Conservation (phyloP, 78 protist genomes). For the Emiliania huxleyi region DNA sequence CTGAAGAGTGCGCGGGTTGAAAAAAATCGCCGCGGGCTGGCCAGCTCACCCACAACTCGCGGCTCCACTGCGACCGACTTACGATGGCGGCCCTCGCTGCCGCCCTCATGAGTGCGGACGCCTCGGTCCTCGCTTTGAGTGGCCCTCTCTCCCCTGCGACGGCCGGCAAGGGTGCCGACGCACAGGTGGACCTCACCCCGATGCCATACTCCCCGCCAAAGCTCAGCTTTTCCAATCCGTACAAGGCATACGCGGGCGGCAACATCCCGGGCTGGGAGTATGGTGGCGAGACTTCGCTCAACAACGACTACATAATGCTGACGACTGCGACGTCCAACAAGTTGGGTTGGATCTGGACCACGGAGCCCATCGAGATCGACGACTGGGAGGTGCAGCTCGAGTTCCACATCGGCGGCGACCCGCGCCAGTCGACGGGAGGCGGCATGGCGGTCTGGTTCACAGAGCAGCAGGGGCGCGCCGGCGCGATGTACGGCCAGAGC, state of each 20-base stretch:
- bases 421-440: not conserved
- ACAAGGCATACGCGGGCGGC: not conserved
- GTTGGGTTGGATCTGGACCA: not conserved
- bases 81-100: no score
- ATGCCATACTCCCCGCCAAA: not conserved
- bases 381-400: not conserved
- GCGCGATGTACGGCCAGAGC: not conserved
- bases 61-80: no score
- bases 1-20: no score
- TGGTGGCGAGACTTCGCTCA: not conserved
- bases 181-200: not conserved
- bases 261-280: not conserved
- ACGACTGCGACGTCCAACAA: not conserved
- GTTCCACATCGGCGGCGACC: not conserved
- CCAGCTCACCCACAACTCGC: no score
- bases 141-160: no score
- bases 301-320: not conserved
- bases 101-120: no score
- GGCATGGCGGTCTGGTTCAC: conserved; percentile 2
- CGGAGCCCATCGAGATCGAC: not conserved
- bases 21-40: no score
- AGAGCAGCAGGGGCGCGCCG: not conserved
- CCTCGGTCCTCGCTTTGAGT: no score
- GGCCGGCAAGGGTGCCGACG: no score
- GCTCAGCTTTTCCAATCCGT: not conserved